phyloP scores from a whole-genome alignment of 2,329 filamentous ascomycete genomes.

The Zelopaecilomyces penicillatus region DNA sequence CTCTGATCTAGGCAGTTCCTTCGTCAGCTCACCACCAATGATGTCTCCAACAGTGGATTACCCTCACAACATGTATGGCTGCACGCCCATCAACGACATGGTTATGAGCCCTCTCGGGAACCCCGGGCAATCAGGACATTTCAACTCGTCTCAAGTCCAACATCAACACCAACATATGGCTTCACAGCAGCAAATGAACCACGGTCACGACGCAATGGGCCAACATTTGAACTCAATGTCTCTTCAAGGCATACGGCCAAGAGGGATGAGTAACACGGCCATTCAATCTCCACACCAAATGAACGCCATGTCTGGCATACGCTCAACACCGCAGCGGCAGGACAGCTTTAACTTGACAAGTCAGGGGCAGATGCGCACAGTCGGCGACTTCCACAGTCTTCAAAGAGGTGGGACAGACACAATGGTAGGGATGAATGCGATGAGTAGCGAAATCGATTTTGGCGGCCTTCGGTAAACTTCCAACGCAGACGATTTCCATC shows the following conservation, averaged over 20 bases:
- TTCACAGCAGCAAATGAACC: constrained; percentile 23
- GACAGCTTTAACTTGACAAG: constrained; percentile 23
- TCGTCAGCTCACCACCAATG: constrained; percentile 43
- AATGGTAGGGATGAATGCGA: constrained; percentile 20
- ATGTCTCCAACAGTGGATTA: constrained; percentile 47
- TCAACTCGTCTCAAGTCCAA: constrained; percentile 15
- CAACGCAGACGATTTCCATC: no score
- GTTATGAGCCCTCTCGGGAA: constrained; percentile 41
- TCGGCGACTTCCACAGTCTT: constrained; percentile 40
- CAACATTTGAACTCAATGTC: constrained; percentile 19
- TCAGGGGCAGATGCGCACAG: constrained; percentile 18
- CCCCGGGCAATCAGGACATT: constrained; percentile 5
- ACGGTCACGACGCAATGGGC: constrained; percentile 20
- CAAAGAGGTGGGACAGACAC: constrained; percentile 36
- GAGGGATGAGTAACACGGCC: constrained; percentile 15
- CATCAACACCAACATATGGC: constrained; percentile 22
- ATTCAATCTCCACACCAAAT: constrained; percentile 22
- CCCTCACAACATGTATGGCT: constrained; percentile 34
- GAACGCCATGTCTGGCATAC: constrained; percentile 19
- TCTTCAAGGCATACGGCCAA: constrained; percentile 16
- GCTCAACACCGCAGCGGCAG: constrained; percentile 21
- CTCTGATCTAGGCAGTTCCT: constrained; percentile 39
- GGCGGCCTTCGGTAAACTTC: constrained; percentile 8
- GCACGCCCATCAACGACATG: constrained; percentile 42
- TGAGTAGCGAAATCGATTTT: constrained; percentile 22